A percentile compares a stretch with the other conserved stretches of the same genome.
These are phyloP conservation scores for Chenopodium berlandieri DNA, from an alignment of 148 eudicot species.

Conservation along the genomic window DNA sequence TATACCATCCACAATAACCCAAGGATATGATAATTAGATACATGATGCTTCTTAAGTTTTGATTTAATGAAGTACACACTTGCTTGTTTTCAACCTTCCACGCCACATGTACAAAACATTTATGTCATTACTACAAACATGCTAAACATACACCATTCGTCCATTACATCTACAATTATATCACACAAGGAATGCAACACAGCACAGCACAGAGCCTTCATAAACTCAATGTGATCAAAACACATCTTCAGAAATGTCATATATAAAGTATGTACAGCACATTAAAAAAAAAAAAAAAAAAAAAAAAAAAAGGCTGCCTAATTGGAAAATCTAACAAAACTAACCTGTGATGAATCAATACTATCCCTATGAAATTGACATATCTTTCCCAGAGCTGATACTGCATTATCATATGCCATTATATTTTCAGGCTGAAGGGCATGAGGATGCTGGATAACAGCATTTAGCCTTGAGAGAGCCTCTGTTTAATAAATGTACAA, in stretches of 20 bases:
- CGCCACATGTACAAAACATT: not conserved
- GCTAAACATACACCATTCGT: not conserved
- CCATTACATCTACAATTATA: not conserved
- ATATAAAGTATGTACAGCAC: not conserved
- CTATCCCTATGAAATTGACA: constrained; percentile 79
- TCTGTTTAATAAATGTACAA: constrained; percentile 37
- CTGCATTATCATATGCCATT: constrained; percentile 97
- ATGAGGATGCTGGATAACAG: constrained; percentile 63
- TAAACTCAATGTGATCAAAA: too few species aligned
- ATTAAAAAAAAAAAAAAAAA: too few species aligned
- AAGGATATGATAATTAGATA: not conserved
- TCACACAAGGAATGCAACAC: not conserved
- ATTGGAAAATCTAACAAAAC: constrained; percentile 3
- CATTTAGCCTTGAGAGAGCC: constrained; percentile 90
- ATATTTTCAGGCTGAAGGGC: constrained; percentile 62
- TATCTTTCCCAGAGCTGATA: constrained; percentile 89
- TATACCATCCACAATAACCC: not conserved
- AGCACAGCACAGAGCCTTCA: not conserved
- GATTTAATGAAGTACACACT: not conserved
- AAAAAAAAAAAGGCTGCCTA: not conserved
- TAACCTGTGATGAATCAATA: constrained; percentile 81
- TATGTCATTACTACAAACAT: not conserved
- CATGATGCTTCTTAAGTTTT: not conserved
- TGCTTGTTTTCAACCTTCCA: not conserved
- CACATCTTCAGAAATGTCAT: too few species aligned